Evolutionary conservation across 495 filamentous ascomycete genomes (phyloP), one percentile per base, ranked within the genome.

Genomic region (Cercophora newfieldiana): DNA sequence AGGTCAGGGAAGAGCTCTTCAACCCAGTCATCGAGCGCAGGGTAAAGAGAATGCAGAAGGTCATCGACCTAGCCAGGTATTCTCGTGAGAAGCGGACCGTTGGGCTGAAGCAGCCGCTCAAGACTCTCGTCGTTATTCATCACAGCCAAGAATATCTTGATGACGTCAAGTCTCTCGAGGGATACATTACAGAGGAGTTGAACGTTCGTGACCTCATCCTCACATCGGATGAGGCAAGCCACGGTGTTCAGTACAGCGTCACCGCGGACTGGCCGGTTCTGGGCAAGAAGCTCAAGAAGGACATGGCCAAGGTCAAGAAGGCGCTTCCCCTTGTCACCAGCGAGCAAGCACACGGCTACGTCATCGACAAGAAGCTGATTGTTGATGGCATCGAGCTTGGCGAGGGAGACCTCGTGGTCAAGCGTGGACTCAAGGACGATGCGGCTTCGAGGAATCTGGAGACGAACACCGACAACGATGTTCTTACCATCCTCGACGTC

Each of bases 271-370:
- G 94, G 91, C 90, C 94, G 1, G 91, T 89, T 0, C 85, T 99
- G 37, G 95, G 95, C 65, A 97, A 97, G 86, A 98, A 97, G 80
- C 83, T 98, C 60, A 96, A 92, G 84, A 97, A 96, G 80, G 95
- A 94, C 70, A 90, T 89, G 58, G 87, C 88, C 68, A 92, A 87
- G 76, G 93, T 98, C 61, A 94, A 93, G 81, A 96, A 95, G 75
- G 93, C 91, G 19, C 81, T 99, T 49, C 94, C 94, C 21, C 81
- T 78, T 53, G 80, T 99, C 54, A 91, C 86, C 22, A 93, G 89
- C 64, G 85, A 91, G 16, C 83, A 97, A 66, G 92, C 96, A 25
- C 88, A 90, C 70, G 49, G 76, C 81, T 98, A 91, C 70, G 81
- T 93, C 37, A 72, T 84, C 24, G 81, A 85, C 10, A 88, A 89